phyloP scores from a whole-genome alignment of 495 filamentous ascomycete species.

The Daldinia loculata region DNA sequence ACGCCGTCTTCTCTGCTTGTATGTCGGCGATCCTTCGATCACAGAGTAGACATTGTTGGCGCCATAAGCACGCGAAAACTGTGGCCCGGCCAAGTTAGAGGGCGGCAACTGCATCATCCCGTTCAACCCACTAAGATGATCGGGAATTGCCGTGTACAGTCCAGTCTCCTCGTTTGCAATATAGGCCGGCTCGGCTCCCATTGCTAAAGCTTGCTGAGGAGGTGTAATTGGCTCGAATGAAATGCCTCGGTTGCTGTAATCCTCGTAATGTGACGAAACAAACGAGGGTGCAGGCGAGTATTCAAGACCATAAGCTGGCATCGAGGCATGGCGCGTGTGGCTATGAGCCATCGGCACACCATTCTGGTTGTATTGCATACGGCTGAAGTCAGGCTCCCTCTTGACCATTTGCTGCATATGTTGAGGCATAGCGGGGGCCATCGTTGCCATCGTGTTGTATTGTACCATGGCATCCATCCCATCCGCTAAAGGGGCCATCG shows the following conservation, averaged over 20 bases:
- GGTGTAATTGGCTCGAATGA: conserved; percentile 97
- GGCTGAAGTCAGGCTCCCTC: conserved; percentile 77
- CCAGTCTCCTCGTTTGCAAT: conserved; percentile 97
- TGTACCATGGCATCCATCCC: conserved; percentile 78
- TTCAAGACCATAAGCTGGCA: conserved; percentile 92
- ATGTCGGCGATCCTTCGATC: conserved; percentile 96
- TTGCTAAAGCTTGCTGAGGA: conserved; percentile 82
- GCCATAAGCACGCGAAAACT: conserved; percentile 78
- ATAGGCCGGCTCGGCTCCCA: conserved; percentile 89
- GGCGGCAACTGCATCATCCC: conserved; percentile 91
- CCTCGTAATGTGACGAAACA: conserved; percentile 94
- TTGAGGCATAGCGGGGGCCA: conserved; percentile 68
- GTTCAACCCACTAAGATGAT: conserved; percentile 73
- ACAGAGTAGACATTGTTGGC: conserved; percentile 89
- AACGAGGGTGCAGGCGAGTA: conserved; percentile 98
- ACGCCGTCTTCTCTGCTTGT: conserved; percentile 93
- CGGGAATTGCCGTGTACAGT: conserved; percentile 92
- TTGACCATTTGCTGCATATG: conserved; percentile 78
- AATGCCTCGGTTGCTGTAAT: conserved; percentile 95
- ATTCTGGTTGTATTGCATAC: conserved; percentile 88
- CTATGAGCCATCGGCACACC: conserved; percentile 82
- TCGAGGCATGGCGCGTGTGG: conserved; percentile 92
- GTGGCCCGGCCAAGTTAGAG: conserved; percentile 79
- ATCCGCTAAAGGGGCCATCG: conserved; percentile 82
- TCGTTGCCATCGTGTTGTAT: conserved; percentile 69